Conservation (phyloP, 2,329 filamentous ascomycete genomes). For the Apiospora sp. region DNA sequence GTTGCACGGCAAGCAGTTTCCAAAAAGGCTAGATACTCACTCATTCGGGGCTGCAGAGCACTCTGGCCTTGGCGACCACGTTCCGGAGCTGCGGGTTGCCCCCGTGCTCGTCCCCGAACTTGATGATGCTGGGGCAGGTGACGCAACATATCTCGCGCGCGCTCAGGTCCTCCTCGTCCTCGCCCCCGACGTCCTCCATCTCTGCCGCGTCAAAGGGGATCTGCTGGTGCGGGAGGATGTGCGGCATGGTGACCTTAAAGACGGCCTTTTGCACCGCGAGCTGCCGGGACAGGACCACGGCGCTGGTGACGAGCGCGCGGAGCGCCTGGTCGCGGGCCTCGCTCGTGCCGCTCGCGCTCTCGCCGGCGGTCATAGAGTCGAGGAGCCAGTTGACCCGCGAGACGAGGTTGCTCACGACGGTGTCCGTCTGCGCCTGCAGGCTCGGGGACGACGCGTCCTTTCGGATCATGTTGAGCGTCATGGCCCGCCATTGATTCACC, state of each 20-base stretch:
- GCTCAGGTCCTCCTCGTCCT: constrained; percentile 63
- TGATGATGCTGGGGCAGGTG: constrained; percentile 70
- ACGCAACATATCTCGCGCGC: constrained; percentile 66
- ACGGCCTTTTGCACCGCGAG: constrained; percentile 66
- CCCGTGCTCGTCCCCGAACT: constrained; percentile 71
- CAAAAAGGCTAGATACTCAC: constrained; percentile 22
- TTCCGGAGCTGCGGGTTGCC: constrained; percentile 67
- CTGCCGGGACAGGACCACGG: constrained; percentile 64
- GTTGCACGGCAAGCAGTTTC: background rate
- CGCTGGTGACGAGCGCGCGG: constrained; percentile 58
- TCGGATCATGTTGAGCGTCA: constrained; percentile 66
- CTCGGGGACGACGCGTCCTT: constrained; percentile 56
- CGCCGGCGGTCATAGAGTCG: constrained; percentile 54
- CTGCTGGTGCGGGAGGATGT: constrained; percentile 59
- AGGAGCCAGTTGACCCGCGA: constrained; percentile 58
- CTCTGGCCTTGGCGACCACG: constrained; percentile 71
- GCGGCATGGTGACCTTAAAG: constrained; percentile 64
- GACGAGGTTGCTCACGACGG: constrained; percentile 53
- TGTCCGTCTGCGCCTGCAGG: constrained; percentile 55
- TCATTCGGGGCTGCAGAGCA: constrained; percentile 63
- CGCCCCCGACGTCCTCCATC: constrained; percentile 73
- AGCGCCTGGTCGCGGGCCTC: constrained; percentile 61
- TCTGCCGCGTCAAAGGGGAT: constrained; percentile 63
- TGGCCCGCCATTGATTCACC: constrained; percentile 72
- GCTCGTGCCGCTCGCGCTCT: constrained; percentile 34